Evolutionary conservation across 2,329 filamentous ascomycete species (phyloP), one percentile per base, ranked within the genome.

Genomic region (Aspergillus japonicus): DNA sequence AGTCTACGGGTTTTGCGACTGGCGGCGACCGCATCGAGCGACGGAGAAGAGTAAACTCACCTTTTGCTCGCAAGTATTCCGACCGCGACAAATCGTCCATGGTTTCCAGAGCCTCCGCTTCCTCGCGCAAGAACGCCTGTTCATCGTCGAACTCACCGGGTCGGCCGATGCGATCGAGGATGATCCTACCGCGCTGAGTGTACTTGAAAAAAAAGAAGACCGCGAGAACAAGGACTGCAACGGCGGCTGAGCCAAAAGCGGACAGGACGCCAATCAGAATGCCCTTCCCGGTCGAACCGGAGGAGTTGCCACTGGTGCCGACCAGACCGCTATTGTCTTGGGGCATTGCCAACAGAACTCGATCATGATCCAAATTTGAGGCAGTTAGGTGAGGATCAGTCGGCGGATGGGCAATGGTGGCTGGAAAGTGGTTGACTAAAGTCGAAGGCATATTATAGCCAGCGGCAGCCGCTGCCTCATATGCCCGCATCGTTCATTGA

Each of bases 111-210:
- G 95, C 95, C 77, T 97, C 92, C 39, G 91, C 92, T 85, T 99
- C 95, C 76, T 98, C 95, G 72, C 91, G 88, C 65, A 88, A 84
- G 80, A 96, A 97, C 11, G 92, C 91, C 79, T 98, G 94, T 76
- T 98, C 95, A 78, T 99, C 95, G 74, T 99, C 95, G 76, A 92
- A 99, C 78, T 98, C 95, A 69, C 95, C 95, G 0, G 95, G 95
- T 61, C 94, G 85, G 50, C 92, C 92, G 75, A 99, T 89, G 65
- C 94, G 88, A 79, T 99, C 95, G 67, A 99, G 85, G 64, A 98
- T 86, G 72, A 99, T 97, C 68, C 94, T 87, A 48, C 94, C 94
- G 54, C 89, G 89, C 57, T 84, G 86, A 42, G 94, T 97, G 75
- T 96, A 96, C 78, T 90, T 87, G 77, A 98, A 95, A 80, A 97